phyloP scores from a whole-genome alignment of 2,329 filamentous ascomycete species.

The Sporothrix variecibatus region DNA sequence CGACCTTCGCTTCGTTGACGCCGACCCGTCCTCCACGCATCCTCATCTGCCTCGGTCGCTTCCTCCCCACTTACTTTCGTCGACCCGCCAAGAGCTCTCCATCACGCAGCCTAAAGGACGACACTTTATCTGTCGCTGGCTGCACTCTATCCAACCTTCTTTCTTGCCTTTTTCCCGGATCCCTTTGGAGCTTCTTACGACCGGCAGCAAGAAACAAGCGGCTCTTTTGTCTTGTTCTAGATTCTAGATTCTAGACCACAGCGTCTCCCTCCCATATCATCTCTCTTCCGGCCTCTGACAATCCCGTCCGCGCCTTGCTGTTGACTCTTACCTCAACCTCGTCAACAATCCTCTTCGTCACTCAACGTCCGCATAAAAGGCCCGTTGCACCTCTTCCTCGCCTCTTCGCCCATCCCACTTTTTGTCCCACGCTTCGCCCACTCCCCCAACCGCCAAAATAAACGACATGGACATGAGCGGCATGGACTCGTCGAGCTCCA shows the following conservation, averaged over 20 bases:
- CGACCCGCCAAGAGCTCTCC: neutral
- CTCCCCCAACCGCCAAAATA: neutral
- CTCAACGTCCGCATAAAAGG: neutral
- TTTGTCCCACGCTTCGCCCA: neutral
- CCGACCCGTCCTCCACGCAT: neutral
- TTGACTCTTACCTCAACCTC: neutral
- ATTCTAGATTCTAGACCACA: neutral
- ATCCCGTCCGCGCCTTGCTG: neutral
- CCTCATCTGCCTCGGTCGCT: neutral
- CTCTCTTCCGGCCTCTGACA: neutral
- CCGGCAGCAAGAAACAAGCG: neutral
- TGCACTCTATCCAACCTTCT: neutral
- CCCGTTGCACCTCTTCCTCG: neutral
- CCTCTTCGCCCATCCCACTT: too few relatives aligned
- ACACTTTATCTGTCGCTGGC: neutral
- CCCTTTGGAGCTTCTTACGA: neutral
- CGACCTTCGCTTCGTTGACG: slow-evolving; percentile 15
- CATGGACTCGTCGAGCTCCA: slow-evolving; percentile 20
- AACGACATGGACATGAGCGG: slow-evolving; percentile 27
- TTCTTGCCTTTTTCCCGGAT: neutral
- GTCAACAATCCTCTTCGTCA: neutral
- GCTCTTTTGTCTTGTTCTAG: neutral
- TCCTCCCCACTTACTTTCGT: neutral
- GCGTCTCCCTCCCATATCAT: neutral
- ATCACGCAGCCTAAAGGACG: neutral